phyloP scores from a whole-genome alignment of 306 rosid species.

The Hippophae gyantsensis region DNA sequence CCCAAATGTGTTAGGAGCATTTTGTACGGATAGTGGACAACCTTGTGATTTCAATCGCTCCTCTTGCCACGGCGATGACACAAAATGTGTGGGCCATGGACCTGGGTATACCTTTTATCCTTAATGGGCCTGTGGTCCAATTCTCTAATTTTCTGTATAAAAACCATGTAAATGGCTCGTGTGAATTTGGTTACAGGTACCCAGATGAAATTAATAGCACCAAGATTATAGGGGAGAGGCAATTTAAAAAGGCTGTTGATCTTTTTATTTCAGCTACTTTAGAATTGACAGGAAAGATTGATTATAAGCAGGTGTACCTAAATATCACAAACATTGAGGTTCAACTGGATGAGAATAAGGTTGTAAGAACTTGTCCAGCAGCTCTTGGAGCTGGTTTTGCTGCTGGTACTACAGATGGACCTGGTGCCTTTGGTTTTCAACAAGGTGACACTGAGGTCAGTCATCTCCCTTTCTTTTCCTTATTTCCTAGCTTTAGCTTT shows the following conservation, averaged over 20 bases:
- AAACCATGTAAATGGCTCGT: neutral
- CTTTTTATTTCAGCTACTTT: constrained; percentile 46
- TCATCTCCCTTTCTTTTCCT: neutral
- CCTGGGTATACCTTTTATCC: constrained; percentile 46
- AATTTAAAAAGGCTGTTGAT: constrained; percentile 45
- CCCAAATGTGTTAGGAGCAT: constrained; percentile 77
- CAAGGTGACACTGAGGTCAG: constrained; percentile 72
- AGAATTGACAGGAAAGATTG: constrained; percentile 44
- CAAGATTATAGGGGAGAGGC: constrained; percentile 70
- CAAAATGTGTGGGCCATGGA: constrained; percentile 66
- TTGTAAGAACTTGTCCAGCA: constrained; percentile 67
- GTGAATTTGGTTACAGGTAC: constrained; percentile 26
- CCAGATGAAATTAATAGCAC: constrained; percentile 78
- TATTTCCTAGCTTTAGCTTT: neutral
- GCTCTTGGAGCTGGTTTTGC: constrained; percentile 94
- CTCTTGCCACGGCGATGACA: constrained; percentile 69
- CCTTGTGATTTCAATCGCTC: constrained; percentile 70
- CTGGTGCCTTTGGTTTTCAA: constrained; percentile 69
- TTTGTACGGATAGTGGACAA: constrained; percentile 56
- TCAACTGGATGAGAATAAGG: constrained; percentile 29
- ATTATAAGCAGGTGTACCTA: constrained; percentile 55
- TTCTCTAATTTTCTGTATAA: neutral
- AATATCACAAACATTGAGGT: constrained; percentile 61
- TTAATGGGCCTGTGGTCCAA: neutral
- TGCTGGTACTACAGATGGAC: constrained; percentile 90